These are phyloP conservation scores for Russula abietina DNA, from an alignment of 768 basidiomycete species.

Conservation along the genomic window DNA sequence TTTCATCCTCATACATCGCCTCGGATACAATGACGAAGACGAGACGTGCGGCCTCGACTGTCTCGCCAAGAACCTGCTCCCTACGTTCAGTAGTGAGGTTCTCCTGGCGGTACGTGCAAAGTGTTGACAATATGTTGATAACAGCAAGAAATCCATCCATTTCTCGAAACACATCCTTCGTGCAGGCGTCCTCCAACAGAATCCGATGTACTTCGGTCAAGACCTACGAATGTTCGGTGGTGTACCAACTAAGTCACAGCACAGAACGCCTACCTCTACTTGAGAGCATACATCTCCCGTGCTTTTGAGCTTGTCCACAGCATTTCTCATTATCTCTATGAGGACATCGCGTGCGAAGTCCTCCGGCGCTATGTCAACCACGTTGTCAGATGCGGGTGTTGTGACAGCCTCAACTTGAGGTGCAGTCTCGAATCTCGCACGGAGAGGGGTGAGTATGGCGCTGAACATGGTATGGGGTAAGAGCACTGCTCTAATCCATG, in stretches of 20 bases:
- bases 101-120: slow-evolving; percentile 36
- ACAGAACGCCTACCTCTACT: slow-evolving; percentile 44
- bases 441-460: slow-evolving; percentile 34
- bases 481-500: slow-evolving; percentile 11
- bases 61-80: slow-evolving; percentile 35
- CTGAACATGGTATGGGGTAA: slow-evolving; percentile 29
- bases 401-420: slow-evolving; percentile 13
- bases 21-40: slow-evolving; percentile 61
- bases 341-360: slow-evolving; percentile 71
- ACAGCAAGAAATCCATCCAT: slow-evolving; percentile 75
- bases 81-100: slow-evolving; percentile 36
- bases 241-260: not conserved
- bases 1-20: slow-evolving; percentile 49
- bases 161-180: slow-evolving; percentile 74
- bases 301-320: slow-evolving; percentile 63
- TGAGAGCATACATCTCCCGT: slow-evolving; percentile 42
- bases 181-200: slow-evolving; percentile 56
- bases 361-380: slow-evolving; percentile 46
- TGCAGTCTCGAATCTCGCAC: slow-evolving; percentile 31
- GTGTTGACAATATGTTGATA: slow-evolving; percentile 63
- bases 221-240: slow-evolving; percentile 37
- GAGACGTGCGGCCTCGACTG: slow-evolving; percentile 51
- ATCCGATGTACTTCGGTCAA: slow-evolving; percentile 62
- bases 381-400: slow-evolving; percentile 26
- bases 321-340: slow-evolving; percentile 61